Evolutionary conservation across 2,329 filamentous ascomycete species (phyloP), one percentile per base, ranked within the genome.

Genomic region (Alternaria solani): DNA sequence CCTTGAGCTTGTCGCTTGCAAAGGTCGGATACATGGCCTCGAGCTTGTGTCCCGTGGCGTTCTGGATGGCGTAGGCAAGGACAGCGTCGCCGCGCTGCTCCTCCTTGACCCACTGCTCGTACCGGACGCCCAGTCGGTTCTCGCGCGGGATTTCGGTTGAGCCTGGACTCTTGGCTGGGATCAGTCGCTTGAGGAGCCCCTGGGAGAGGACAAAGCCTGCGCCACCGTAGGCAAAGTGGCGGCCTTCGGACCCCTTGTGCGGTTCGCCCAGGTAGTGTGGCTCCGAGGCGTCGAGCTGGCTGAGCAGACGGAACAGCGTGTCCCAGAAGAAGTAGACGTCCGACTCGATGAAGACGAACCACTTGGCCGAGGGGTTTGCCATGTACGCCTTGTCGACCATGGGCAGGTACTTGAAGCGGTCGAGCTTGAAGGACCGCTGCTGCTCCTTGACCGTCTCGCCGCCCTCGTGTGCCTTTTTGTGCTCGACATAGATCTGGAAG

Each of bases 371-470:
- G 25, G 76, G 76, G 49, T 72, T 73, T 48, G 78, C 52, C 14
- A 69, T 67, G 59, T 82, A 79, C 0, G 84, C 82, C 72, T 85
- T 84, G 61, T 85, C 82, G 3, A 85, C 82, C 78, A 86, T 82
- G 38, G 85, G 85, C 54, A 87, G 77, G 71, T 86, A 87, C 73
- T 87, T 87, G 83, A 84, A 87, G 66, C 86, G 85, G 69, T 87
- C 85, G 28, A 87, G 76, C 62, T 81, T 82, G 84, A 85, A 87
- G 36, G 83, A 84, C 0, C 83, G 82, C 49, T 69, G 81, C 59
- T 78, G 73, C 83, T 84, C 84, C 58, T 84, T 82, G 59, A 73
- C 76, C 68, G 61, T 75, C 69, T 67, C 79, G 68, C 68, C 76
- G 51, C 78, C 74, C 20, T 71, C 68, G 28, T 74, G 70, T n/a